Conservation (phyloP, 306 rosid species). For the Pterocarpus macrocarpus region DNA sequence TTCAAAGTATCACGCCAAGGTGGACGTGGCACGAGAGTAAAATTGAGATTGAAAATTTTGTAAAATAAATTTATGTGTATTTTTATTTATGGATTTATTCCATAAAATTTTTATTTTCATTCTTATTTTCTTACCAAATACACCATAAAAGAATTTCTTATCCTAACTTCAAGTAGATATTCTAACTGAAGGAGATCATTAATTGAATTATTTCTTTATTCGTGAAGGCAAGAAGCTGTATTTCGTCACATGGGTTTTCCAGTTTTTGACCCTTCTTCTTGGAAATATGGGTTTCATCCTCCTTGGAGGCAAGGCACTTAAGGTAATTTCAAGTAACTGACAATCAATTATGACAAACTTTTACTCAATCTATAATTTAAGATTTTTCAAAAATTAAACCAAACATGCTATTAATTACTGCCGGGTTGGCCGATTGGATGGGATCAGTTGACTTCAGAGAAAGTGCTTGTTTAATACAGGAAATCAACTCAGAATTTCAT, state of each 20-base stretch:
- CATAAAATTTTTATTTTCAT: too few relatives aligned
- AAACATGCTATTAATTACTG: too few relatives aligned
- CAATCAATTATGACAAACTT: too few relatives aligned
- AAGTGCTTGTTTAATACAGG: conserved; percentile 48
- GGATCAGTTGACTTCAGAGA: not conserved
- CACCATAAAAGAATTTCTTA: not conserved
- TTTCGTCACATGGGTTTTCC: conserved; percentile 62
- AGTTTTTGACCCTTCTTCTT: conserved; percentile 62
- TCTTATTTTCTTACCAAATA: too few relatives aligned
- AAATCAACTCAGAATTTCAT: conserved; percentile 57
- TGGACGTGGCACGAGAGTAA: too few relatives aligned
- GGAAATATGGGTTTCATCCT: conserved; percentile 72
- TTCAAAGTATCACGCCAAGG: not conserved
- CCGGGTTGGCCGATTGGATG: too few relatives aligned
- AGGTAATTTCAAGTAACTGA: conserved; percentile 39
- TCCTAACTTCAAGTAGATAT: not conserved
- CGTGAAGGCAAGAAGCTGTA: conserved; percentile 57
- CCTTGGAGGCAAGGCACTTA: conserved; percentile 70
- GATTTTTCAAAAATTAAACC: too few relatives aligned
- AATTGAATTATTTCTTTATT: not conserved
- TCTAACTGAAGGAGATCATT: not conserved
- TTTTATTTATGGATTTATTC: too few relatives aligned
- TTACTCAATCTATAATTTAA: too few relatives aligned
- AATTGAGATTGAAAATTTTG: too few relatives aligned
- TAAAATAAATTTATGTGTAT: too few relatives aligned